Evolutionary conservation across 225 moss, liverwort and hornwort species (phyloP).

Genomic region (Thuidium tamariscinum): DNA sequence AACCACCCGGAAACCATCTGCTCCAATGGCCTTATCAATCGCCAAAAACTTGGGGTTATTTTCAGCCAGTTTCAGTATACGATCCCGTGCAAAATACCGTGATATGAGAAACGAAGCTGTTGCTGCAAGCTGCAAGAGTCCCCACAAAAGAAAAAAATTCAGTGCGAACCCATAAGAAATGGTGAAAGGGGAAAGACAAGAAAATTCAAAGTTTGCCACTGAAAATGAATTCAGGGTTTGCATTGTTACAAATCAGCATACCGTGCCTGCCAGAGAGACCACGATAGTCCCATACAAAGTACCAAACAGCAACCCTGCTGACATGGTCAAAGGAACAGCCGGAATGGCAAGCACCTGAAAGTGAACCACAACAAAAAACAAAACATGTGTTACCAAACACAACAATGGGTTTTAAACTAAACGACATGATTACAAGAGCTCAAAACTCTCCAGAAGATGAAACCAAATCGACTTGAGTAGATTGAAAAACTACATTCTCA

Average conservation of each 20-base stretch:
- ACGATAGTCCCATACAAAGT: slow-evolving; percentile 68
- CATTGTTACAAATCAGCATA: slow-evolving; percentile 14
- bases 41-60: slow-evolving; percentile 83
- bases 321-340: slow-evolving; percentile 95
- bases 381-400: neutral
- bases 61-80: slow-evolving; percentile 46
- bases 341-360: slow-evolving; percentile 86
- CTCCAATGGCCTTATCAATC: slow-evolving; percentile 93
- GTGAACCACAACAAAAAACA: neutral
- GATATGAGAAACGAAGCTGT: slow-evolving; percentile 75
- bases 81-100: slow-evolving; percentile 80
- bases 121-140: slow-evolving; percentile 63
- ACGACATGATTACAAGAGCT: neutral
- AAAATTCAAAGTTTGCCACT: neutral
- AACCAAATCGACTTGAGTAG: neutral
- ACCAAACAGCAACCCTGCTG: slow-evolving; percentile 89
- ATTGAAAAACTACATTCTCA: neutral
- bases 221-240: neutral
- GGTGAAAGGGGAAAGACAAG: neutral
- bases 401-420: neutral
- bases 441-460: neutral
- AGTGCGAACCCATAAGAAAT: neutral
- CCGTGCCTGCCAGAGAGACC: slow-evolving; percentile 85
- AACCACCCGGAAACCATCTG: slow-evolving; percentile 86
- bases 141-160: neutral